phyloP scores from a whole-genome alignment of 2,329 filamentous ascomycete species.

The Arthrocladium fulminans region DNA sequence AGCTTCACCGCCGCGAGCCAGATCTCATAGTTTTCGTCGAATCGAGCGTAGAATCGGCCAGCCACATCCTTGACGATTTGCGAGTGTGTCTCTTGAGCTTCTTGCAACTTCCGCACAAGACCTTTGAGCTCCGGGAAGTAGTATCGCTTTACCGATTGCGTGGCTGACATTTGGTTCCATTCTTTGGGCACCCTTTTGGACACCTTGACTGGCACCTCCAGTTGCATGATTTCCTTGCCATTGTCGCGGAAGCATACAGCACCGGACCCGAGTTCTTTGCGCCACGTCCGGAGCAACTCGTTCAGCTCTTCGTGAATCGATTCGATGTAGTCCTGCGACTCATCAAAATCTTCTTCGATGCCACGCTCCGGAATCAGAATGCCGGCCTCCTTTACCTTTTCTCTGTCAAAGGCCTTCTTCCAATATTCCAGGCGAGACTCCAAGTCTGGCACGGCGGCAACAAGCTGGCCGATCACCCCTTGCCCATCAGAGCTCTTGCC shows the following conservation, averaged over 20 bases:
- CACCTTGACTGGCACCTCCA: slow-evolving; percentile 73
- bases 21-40: slow-evolving; percentile 73
- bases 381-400: slow-evolving; percentile 67
- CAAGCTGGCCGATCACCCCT: slow-evolving; percentile 73
- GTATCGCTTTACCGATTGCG: slow-evolving; percentile 80
- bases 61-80: slow-evolving; percentile 86
- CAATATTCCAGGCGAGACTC: slow-evolving; percentile 66
- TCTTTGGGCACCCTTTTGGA: slow-evolving; percentile 70
- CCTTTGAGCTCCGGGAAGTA: slow-evolving; percentile 78
- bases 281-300: slow-evolving; percentile 60
- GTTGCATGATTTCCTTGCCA: slow-evolving; percentile 93
- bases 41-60: slow-evolving; percentile 72
- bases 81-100: slow-evolving; percentile 85
- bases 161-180: slow-evolving; percentile 97
- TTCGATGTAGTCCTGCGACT: slow-evolving; percentile 67
- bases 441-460: slow-evolving; percentile 78
- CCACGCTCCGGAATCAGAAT: slow-evolving; percentile 76
- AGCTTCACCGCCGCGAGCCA: slow-evolving; percentile 90
- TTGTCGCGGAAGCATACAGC: slow-evolving; percentile 70
- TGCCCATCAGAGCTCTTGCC: slow-evolving; percentile 48
- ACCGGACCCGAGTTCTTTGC: slow-evolving; percentile 64
- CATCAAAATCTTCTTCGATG: slow-evolving; percentile 86
- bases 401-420: slow-evolving; percentile 84
- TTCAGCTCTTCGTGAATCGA: slow-evolving; percentile 65
- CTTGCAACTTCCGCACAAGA: slow-evolving; percentile 79